Percentiles rank a stretch among this genome's conserved stretches.
Evolutionary conservation across 192 early-diverging fungal species (phyloP).

Genomic region (Phlyctochytrium bullatum): DNA sequence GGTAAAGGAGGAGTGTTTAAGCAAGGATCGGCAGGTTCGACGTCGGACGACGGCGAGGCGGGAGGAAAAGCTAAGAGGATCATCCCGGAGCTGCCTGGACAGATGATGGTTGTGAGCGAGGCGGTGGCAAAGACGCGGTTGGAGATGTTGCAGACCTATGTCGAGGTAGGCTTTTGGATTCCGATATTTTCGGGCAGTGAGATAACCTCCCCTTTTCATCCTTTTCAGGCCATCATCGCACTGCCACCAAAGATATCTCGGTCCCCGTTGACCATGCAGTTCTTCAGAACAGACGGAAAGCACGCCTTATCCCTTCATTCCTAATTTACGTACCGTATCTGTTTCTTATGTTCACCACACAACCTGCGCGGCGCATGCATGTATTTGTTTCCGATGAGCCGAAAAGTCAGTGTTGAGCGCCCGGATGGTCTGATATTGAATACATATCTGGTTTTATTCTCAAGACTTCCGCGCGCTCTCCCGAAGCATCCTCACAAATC

Average conservation of each 20-base stretch:
- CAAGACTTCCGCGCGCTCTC: too few relatives aligned
- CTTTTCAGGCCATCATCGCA: constrained; percentile 36
- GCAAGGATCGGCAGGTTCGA: not conserved
- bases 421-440: too few relatives aligned
- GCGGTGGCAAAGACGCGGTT: constrained; percentile 44
- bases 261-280: constrained; percentile 47
- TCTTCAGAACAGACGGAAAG: constrained; percentile 47
- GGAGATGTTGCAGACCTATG: constrained; percentile 41
- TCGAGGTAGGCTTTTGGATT: constrained; percentile 34
- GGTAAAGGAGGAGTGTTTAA: not conserved
- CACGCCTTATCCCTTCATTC: constrained; percentile 14
- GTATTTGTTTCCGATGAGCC: too few relatives aligned
- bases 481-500: too few relatives aligned
- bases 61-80: constrained; percentile 21
- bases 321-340: not conserved
- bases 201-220: not conserved
- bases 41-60: not conserved
- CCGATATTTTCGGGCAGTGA: not conserved
- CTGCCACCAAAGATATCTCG: constrained; percentile 49
- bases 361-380: too few relatives aligned
- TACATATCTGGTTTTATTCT: too few relatives aligned
- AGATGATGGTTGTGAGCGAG: constrained; percentile 63
- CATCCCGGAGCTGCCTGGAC: constrained; percentile 54
- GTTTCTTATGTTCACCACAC: not conserved
- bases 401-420: too few relatives aligned